Conservation (phyloP, 2,329 filamentous ascomycete species). For the Spiromastix sp. region DNA sequence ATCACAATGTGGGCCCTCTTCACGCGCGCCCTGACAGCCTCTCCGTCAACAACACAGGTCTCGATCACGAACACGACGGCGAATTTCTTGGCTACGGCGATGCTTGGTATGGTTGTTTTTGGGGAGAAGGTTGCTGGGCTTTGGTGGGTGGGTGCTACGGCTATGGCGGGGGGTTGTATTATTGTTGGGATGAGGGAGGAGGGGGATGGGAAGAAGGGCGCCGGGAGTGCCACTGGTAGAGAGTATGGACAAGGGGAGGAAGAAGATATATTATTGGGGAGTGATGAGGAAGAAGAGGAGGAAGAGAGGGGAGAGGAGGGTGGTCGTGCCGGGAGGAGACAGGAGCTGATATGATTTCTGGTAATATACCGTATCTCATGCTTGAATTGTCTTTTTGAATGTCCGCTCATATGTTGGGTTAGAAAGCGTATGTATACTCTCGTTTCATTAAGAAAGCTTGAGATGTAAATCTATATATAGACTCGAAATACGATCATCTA, state of each 20-base stretch:
- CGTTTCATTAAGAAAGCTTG: too few relatives aligned
- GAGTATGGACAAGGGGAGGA: slow-evolving; percentile 6
- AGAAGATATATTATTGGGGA: slow-evolving; percentile 6
- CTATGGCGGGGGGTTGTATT: slow-evolving; percentile 52
- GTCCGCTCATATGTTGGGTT: too few relatives aligned
- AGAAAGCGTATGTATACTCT: too few relatives aligned
- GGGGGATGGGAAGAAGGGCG: slow-evolving; percentile 10
- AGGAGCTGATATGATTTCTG: too few relatives aligned
- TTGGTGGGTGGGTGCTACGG: slow-evolving; percentile 52
- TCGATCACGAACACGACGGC: slow-evolving; percentile 54
- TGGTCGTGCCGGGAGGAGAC: slow-evolving; percentile 4
- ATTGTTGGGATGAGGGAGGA: slow-evolving; percentile 50
- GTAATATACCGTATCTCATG: too few relatives aligned
- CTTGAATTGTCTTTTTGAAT: too few relatives aligned
- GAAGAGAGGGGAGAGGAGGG: neutral
- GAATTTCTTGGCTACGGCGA: slow-evolving; percentile 53
- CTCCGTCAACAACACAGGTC: slow-evolving; percentile 51
- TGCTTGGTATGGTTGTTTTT: slow-evolving; percentile 50
- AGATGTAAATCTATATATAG: too few relatives aligned
- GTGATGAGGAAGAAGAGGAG: slow-evolving; percentile 3
- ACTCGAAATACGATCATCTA: too few relatives aligned
- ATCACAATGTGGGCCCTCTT: slow-evolving; percentile 56
- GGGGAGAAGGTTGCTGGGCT: slow-evolving; percentile 43
- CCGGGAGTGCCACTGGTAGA: slow-evolving; percentile 7
- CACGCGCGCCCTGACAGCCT: slow-evolving; percentile 50